Evolutionary conservation across 2,329 filamentous ascomycete species (phyloP), one percentile per base, ranked within the genome.

Genomic region (Pseudocercospora pini-densiflorae): DNA sequence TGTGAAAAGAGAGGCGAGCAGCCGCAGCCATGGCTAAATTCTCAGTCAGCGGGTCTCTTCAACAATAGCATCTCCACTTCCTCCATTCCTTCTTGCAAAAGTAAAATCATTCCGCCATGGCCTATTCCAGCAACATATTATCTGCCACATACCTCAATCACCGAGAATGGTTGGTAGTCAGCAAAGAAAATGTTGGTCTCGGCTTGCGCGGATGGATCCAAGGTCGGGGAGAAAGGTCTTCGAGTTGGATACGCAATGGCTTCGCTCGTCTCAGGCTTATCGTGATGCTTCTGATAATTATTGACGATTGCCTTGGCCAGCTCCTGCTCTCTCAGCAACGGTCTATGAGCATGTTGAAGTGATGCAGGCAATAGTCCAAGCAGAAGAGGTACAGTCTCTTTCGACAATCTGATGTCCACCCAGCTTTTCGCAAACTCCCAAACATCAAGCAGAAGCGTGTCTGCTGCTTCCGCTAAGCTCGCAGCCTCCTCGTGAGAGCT

Each of bases 1-100:
- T 0, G 92, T 90, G 77, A 97, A 98, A 87, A 98, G 93, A 63
- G 92, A 94, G 53, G 92, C 88, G 71, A 97, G 86, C 45, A 97
- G 86, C 58, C 89, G 89, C 90, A 98, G 94, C 95, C 95, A 99
- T 40, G 91, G 92, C n/a, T 58, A 31, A 21, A 14, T 19, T 27
- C 55, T 36, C 55, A 58, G 55, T 58, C 55, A 58, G 55, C 55
- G 23, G 31, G 36, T 58, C 19, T 43, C n/a, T 58, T 58, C 9
- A 21, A 21, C 9, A 21, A 21, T 9, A 10, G 10, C 7, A 43
- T 36, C 55, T 27, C 33, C 55, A 40, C 55, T 40, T 58, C 55
- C 31, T n/a, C 23, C 27, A 16, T 27, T 55, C 47, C 47, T 51
- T 27, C 19, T 51, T 21, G 3, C 5, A 51, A 24, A 21, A 24